Conservation (phyloP, 306 rosid species). For the Dicorynia guianensis region DNA sequence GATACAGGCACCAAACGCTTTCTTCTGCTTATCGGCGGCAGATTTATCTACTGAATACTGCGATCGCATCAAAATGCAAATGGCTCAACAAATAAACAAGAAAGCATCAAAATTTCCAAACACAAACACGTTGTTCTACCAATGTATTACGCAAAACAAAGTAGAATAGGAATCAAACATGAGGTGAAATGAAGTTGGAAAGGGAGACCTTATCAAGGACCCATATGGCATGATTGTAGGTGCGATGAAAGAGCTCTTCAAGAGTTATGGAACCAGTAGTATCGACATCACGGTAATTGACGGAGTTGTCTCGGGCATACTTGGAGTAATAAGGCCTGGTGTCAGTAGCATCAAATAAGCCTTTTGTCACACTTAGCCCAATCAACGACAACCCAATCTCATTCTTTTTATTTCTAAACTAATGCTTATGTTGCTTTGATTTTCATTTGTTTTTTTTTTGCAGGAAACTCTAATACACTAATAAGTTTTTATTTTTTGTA, state of each 20-base stretch:
- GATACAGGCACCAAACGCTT: neutral
- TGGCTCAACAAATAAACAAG: neutral
- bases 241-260: constrained; percentile 56
- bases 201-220: constrained; percentile 73
- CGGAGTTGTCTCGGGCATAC: constrained; percentile 77
- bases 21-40: constrained; percentile 62
- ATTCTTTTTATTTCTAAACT: no score
- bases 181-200: constrained; percentile 25
- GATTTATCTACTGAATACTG: constrained; percentile 82
- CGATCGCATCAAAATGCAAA: constrained; percentile 21
- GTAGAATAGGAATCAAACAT: no score
- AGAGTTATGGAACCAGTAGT: constrained; percentile 48
- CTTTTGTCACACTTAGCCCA: no score
- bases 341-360: constrained; percentile 34
- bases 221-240: constrained; percentile 84
- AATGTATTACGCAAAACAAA: no score
- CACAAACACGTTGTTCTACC: neutral
- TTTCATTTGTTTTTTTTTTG: no score
- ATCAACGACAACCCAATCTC: no score
- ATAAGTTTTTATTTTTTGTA: no score
- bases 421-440: no score
- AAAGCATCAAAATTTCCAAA: neutral
- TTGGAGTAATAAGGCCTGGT: constrained; percentile 67
- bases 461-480: no score
- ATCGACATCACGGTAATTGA: constrained; percentile 59